Percentiles rank a stretch among this genome's conserved stretches.
Conservation (phyloP, 306 rosid genomes). For the Castanea mollissima region DNA sequence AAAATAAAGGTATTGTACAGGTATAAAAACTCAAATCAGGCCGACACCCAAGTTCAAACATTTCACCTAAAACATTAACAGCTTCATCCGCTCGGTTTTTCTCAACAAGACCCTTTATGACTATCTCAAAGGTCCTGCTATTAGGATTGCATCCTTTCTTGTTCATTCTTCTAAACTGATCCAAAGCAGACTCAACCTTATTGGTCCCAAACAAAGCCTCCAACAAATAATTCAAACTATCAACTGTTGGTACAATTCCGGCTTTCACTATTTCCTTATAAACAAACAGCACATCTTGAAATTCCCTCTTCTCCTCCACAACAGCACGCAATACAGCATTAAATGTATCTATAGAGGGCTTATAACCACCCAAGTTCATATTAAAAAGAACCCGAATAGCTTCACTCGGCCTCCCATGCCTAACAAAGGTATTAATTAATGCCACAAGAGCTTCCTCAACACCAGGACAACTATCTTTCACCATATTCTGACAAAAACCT, state of each 20-base stretch:
- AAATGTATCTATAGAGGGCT: slow-evolving; percentile 50
- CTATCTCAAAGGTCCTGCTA: slow-evolving; percentile 61
- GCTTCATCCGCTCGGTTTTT: slow-evolving; percentile 63
- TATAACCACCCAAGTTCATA: slow-evolving; percentile 55
- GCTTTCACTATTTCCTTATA: slow-evolving; percentile 90
- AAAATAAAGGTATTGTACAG: slow-evolving; percentile 61
- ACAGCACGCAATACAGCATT: slow-evolving; percentile 64
- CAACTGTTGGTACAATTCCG: slow-evolving; percentile 55
- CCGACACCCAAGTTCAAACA: slow-evolving; percentile 40
- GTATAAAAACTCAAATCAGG: slow-evolving; percentile 62
- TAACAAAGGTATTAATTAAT: slow-evolving; percentile 48
- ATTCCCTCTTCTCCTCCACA: slow-evolving; percentile 44
- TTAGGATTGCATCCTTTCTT: slow-evolving; percentile 78
- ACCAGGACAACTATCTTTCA: slow-evolving; percentile 56
- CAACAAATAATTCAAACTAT: slow-evolving; percentile 75
- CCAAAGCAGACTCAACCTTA: slow-evolving; percentile 59
- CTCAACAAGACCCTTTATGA: slow-evolving; percentile 50
- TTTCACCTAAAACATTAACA: slow-evolving; percentile 42
- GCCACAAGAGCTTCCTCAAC: slow-evolving; percentile 56
- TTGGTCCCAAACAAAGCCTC: slow-evolving; percentile 46
- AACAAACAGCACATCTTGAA: slow-evolving; percentile 60
- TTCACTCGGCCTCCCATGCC: slow-evolving; percentile 51
- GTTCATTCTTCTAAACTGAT: slow-evolving; percentile 76
- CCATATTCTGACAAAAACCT: slow-evolving; percentile 50
- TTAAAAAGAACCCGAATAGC: slow-evolving; percentile 52